Evolutionary conservation across 139 green algal species (phyloP).

Genomic region (Picochlorum sp.): DNA sequence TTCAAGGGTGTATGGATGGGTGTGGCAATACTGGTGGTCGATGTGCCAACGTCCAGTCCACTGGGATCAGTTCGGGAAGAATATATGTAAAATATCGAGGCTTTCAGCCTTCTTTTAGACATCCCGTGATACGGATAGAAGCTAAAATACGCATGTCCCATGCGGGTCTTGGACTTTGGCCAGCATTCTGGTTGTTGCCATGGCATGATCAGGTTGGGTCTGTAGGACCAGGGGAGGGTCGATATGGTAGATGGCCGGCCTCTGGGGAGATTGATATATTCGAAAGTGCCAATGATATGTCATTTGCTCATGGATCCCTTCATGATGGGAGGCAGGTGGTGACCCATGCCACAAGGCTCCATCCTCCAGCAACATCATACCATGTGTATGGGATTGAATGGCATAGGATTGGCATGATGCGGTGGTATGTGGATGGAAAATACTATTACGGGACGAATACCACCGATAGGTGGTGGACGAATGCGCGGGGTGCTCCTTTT

Average conservation of each 20-base stretch:
- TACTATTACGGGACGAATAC: neutral
- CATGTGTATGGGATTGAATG: constrained; percentile 10
- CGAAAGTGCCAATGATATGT: constrained; percentile 14
- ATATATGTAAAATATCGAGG: neutral
- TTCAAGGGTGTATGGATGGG: neutral
- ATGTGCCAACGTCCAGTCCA: neutral
- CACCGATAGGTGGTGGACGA: neutral
- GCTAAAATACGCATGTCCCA: constrained; percentile 5
- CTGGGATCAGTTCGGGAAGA: neutral
- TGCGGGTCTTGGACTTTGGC: constrained; percentile 16
- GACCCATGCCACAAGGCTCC: too few species aligned
- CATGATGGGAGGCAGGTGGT: neutral
- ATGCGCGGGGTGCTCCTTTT: constrained; percentile 20
- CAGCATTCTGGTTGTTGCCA: constrained; percentile 26
- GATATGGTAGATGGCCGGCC: constrained; percentile 18
- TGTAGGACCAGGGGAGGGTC: constrained; percentile 7
- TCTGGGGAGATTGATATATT: constrained; percentile 22
- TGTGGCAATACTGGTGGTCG: neutral
- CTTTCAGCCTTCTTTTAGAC: neutral
- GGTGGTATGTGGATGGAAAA: neutral
- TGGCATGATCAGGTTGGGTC: neutral
- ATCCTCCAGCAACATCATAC: constrained; percentile 1
- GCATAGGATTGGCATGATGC: constrained; percentile 2
- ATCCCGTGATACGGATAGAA: neutral
- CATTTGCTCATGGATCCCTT: neutral